These are phyloP conservation scores for Sporothrix curviconia DNA, from an alignment of 2,329 filamentous ascomycete genomes.

Conservation along the genomic window DNA sequence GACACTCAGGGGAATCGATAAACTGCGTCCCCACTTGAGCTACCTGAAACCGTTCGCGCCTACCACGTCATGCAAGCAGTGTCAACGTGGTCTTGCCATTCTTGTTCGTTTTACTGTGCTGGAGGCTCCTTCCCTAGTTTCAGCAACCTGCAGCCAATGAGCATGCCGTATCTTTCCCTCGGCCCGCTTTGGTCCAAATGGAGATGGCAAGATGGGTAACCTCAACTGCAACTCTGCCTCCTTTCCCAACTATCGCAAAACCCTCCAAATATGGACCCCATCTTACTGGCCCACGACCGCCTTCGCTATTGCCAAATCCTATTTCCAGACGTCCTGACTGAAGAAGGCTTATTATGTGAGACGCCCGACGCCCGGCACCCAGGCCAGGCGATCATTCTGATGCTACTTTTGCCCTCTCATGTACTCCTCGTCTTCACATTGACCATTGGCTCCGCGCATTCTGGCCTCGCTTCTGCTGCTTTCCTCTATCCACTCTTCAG, in stretches of 20 bases:
- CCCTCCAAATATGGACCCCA: background rate
- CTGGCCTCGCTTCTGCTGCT: background rate
- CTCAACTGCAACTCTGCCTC: too few species aligned
- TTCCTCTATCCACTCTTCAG: background rate
- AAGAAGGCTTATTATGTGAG: background rate
- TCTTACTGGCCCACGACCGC: background rate
- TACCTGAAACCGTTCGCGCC: slow-evolving; percentile 2
- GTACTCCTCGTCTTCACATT: too few species aligned
- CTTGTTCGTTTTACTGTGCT: background rate
- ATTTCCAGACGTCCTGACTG: background rate
- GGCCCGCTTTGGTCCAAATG: too few species aligned
- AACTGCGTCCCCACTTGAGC: background rate
- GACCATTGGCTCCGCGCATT: too few species aligned
- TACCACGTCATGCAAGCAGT: background rate
- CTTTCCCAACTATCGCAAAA: too few species aligned
- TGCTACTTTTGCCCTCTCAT: background rate
- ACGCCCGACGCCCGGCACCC: background rate
- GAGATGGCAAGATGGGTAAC: too few species aligned
- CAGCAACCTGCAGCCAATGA: slow-evolving; percentile 2
- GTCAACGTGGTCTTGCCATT: background rate
- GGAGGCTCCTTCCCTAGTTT: slow-evolving; percentile 11
- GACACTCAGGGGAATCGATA: too few species aligned
- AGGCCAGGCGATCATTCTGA: background rate
- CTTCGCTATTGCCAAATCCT: background rate
- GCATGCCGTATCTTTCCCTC: background rate